phyloP scores from a whole-genome alignment of 768 basidiomycete species.

The Suillus decipiens region DNA sequence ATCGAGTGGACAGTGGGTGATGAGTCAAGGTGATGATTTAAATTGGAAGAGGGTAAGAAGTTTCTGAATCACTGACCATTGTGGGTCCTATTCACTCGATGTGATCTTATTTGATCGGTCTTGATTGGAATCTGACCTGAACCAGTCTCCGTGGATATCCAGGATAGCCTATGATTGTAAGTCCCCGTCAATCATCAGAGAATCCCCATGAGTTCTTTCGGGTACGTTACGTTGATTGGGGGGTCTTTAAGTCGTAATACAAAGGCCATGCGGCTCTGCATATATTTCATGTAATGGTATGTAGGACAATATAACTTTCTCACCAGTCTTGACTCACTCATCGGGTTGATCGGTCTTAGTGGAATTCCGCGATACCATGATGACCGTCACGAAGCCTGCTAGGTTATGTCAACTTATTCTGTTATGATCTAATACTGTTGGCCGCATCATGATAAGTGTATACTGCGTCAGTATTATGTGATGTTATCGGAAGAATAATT shows the following conservation, averaged over 20 bases:
- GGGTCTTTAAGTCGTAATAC: too few species aligned
- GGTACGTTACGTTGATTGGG: too few species aligned
- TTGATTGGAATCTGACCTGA: conserved; percentile 6
- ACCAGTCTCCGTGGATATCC: background rate
- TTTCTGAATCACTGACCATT: background rate
- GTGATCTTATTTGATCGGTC: background rate
- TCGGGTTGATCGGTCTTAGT: too few species aligned
- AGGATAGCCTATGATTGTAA: background rate
- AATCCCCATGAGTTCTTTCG: too few species aligned
- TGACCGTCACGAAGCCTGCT: background rate
- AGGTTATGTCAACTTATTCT: background rate
- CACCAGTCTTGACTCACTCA: too few species aligned
- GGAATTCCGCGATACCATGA: background rate
- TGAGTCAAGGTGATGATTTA: conserved; percentile 1
- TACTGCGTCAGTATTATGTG: background rate
- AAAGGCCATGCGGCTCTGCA: too few species aligned
- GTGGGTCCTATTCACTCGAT: background rate
- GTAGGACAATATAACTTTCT: too few species aligned
- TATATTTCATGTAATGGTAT: too few species aligned
- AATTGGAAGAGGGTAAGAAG: background rate
- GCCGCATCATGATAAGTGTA: background rate
- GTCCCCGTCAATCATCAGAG: too few species aligned
- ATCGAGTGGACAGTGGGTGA: background rate
- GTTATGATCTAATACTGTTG: background rate
- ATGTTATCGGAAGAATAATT: background rate